These are phyloP conservation scores for Boletellus ananiceps DNA, from an alignment of 768 basidiomycete species.

Conservation along the genomic window DNA sequence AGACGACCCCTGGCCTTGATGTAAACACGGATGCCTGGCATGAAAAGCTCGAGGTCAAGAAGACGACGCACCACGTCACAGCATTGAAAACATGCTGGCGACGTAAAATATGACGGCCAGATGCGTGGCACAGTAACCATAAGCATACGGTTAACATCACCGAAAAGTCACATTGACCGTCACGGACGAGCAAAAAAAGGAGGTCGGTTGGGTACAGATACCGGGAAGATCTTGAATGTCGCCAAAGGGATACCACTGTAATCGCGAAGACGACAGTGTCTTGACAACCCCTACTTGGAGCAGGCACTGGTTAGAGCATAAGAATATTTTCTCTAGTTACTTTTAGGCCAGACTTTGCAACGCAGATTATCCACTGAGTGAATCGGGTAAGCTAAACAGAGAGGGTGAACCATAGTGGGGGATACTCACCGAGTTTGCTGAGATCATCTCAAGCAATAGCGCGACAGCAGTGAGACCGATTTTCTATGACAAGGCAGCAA, in stretches of 20 bases:
- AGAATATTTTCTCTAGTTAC: not conserved
- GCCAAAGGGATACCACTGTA: slow-evolving; percentile 5
- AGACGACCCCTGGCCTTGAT: not conserved
- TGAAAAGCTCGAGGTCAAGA: not conserved
- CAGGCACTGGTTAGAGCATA: not conserved
- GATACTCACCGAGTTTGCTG: not conserved
- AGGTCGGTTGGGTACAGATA: slow-evolving; percentile 7
- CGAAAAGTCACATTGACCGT: not conserved
- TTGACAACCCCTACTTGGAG: slow-evolving; percentile 6
- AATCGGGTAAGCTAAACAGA: not conserved
- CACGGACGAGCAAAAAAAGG: slow-evolving; percentile 8
- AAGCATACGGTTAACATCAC: not conserved
- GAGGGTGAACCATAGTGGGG: not conserved
- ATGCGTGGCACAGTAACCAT: not conserved
- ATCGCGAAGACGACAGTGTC: slow-evolving; percentile 2
- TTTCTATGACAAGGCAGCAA: not conserved
- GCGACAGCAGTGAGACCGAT: not conserved
- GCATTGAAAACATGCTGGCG: not conserved
- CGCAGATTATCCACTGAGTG: slow-evolving; percentile 3
- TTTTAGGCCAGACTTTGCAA: slow-evolving; percentile 3
- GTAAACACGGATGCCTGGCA: not conserved
- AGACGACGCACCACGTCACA: slow-evolving; percentile 3
- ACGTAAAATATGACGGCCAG: slow-evolving; percentile 6
- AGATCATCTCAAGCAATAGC: not conserved
- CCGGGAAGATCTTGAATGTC: slow-evolving; percentile 1